Conservation (phyloP, 2,329 filamentous ascomycete species). For the Aspergillus ruber region DNA sequence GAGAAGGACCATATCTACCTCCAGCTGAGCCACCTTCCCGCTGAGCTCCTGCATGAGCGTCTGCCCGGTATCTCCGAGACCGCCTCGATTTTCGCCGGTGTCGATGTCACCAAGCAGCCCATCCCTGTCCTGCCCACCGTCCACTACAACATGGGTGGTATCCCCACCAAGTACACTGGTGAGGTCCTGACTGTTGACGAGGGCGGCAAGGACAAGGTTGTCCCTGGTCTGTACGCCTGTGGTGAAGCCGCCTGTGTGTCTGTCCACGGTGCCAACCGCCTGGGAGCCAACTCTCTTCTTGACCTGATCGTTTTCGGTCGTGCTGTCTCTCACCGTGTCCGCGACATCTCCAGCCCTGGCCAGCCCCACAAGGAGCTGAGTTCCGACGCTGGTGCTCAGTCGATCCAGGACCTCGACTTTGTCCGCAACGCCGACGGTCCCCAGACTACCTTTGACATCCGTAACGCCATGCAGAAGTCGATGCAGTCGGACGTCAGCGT, state of each 20-base stretch:
- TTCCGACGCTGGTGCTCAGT: constrained; percentile 81
- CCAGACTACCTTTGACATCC: constrained; percentile 81
- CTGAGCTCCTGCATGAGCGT: constrained; percentile 89
- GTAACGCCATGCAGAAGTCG: constrained; percentile 90
- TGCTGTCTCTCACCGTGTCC: constrained; percentile 94
- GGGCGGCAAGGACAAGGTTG: constrained; percentile 81
- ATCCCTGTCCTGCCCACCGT: constrained; percentile 95
- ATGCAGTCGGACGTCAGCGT: constrained; percentile 98
- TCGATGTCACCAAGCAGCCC: constrained; percentile 94
- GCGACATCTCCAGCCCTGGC: constrained; percentile 84
- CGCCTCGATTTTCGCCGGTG: constrained; percentile 91
- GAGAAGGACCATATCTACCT: constrained; percentile 99
- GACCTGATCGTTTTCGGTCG: constrained; percentile 97
- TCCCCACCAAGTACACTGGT: constrained; percentile 94
- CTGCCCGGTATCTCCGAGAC: constrained; percentile 98
- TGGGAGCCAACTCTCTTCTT: constrained; percentile 95
- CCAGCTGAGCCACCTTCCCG: constrained; percentile 88
- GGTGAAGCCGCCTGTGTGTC: constrained; percentile 97
- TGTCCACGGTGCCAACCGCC: constrained; percentile 94
- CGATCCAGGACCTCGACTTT: constrained; percentile 79
- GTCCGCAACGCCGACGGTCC: constrained; percentile 76
- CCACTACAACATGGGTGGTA: constrained; percentile 99
- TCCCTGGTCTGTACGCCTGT: constrained; percentile 90
- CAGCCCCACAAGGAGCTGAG: constrained; percentile 70
- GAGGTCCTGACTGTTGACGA: constrained; percentile 88